Evolutionary conservation across 176 grass and related monocot species (phyloP), one percentile per base, ranked within the genome.

Genomic region (Metroxylon sagu): DNA sequence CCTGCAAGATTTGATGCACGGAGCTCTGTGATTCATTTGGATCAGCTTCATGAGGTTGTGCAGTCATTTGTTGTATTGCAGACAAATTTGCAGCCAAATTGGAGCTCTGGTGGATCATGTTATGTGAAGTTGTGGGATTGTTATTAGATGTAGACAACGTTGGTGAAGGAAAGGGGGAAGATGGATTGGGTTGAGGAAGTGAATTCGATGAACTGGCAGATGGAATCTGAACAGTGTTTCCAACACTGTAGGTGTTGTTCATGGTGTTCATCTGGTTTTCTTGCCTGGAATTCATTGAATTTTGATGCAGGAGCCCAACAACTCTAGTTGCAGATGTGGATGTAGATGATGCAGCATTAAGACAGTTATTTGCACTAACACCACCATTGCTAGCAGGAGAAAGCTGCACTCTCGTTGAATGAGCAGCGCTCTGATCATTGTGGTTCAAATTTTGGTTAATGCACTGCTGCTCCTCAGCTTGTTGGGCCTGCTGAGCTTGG

Each of bases 1-100:
- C 84, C 57, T 98, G 87, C 59, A 98, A 65, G 35, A 98, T 92
- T 77, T 73, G 83, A 73, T 98, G 76, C 50, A 98, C 93, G 0
- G 87, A 98, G 30, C 87, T 92, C 62, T 92, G 87, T 58, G 94
- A 86, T 31, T 93, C 94, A 64, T 59, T 90, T 50, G 79, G 53
- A 61, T 93, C 93, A 51, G 83, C 58, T 59, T 77, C 85, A 67
- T 82, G 88, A 19, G 56, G 25, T 29, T 75, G 78, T 49, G 68
- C 23, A 19, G 72, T 30, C 54, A 78, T 77, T 51, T 88, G 71
- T 76, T 90, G 87, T 68, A 90, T 82, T 0, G 72, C 62, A 28
- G 79, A 62, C 63, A 90, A 55, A 54, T 52, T 79, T 63, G 72
- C 71, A 55, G 86, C 69, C 57, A 63, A 58, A 16, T 48, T 67